A percentile compares a stretch with the other conserved stretches of the same genome.
phyloP scores from a whole-genome alignment of 352 stramenopile species.

The Globisporangium canariense region DNA sequence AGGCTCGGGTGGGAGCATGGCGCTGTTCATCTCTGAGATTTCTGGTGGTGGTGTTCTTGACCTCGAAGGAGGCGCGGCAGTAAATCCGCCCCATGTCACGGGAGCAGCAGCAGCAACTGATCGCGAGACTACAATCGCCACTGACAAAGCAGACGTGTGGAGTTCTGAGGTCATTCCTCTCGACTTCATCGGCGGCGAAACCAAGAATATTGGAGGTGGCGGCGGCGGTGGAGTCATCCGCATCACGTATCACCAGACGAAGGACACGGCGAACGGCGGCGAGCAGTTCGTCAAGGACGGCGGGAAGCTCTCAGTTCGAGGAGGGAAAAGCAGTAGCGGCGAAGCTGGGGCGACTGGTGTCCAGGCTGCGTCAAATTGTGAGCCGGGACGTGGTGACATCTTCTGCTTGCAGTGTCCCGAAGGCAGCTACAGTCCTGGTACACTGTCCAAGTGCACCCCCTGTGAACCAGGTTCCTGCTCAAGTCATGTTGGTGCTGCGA shows the following conservation, averaged over 20 bases:
- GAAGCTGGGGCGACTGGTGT: constrained; percentile 56
- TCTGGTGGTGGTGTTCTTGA: constrained; percentile 57
- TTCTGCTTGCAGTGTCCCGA: constrained; percentile 62
- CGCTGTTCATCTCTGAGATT: constrained; percentile 56
- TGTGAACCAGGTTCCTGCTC: constrained; percentile 71
- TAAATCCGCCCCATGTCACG: constrained; percentile 14
- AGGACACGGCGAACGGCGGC: constrained; percentile 26
- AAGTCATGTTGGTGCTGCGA: constrained; percentile 35
- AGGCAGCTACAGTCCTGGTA: constrained; percentile 60
- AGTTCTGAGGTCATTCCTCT: constrained; percentile 11
- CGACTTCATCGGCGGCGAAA: constrained; percentile 9
- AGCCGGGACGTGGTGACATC: constrained; percentile 56
- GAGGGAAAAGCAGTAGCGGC: constrained; percentile 45
- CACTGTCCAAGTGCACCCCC: constrained; percentile 56
- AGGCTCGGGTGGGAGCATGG: constrained; percentile 64
- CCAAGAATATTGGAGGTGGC: constrained; percentile 46
- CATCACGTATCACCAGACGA: constrained; percentile 41
- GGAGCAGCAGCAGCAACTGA: neutral
- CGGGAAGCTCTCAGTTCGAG: constrained; percentile 37
- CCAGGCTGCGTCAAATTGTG: constrained; percentile 51
- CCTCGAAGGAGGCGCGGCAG: constrained; percentile 44
- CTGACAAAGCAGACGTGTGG: constrained; percentile 35
- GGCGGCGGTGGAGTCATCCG: constrained; percentile 58
- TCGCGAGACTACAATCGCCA: neutral
- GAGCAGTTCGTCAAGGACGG: constrained; percentile 62